These are phyloP conservation scores for Acrodontium crateriforme DNA, from an alignment of 2,329 filamentous ascomycete genomes.

Conservation along the genomic window DNA sequence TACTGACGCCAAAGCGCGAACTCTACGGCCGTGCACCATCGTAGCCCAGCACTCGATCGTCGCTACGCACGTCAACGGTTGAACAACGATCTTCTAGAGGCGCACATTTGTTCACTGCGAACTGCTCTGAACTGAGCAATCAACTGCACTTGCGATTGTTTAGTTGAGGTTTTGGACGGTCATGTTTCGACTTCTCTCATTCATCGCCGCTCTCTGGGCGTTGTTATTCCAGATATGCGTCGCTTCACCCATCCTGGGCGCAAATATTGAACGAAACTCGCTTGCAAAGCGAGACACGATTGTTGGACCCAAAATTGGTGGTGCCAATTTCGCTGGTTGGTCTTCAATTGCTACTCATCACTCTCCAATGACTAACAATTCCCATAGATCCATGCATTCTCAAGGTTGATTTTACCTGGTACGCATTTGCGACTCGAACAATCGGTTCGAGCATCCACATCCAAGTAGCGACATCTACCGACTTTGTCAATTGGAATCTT, in stretches of 20 bases:
- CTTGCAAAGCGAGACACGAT: too few relatives aligned
- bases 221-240: constrained; percentile 1
- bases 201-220: constrained; percentile 2
- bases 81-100: too few relatives aligned
- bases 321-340: constrained; percentile 34
- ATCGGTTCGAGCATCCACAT: constrained; percentile 36
- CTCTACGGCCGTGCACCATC: too few relatives aligned
- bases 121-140: too few relatives aligned
- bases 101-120: too few relatives aligned
- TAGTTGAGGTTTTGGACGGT: background rate
- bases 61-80: too few relatives aligned
- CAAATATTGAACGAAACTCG: too few relatives aligned
- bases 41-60: too few relatives aligned
- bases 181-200: constrained; percentile 1
- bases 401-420: constrained; percentile 37
- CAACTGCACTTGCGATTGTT: too few relatives aligned
- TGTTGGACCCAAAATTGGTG: constrained; percentile 15
- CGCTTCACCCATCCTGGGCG: constrained; percentile 2
- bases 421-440: constrained; percentile 37
- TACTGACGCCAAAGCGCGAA: too few relatives aligned
- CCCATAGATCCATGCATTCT: constrained; percentile 37
- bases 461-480: constrained; percentile 38
- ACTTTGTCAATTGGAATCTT: constrained; percentile 36
- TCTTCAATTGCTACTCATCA: too few relatives aligned
- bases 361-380: background rate